Evolutionary conservation across 1,284 basidiomycete species (phyloP), one percentile per base, ranked within the genome.

Genomic region (Ustilago esculenta): DNA sequence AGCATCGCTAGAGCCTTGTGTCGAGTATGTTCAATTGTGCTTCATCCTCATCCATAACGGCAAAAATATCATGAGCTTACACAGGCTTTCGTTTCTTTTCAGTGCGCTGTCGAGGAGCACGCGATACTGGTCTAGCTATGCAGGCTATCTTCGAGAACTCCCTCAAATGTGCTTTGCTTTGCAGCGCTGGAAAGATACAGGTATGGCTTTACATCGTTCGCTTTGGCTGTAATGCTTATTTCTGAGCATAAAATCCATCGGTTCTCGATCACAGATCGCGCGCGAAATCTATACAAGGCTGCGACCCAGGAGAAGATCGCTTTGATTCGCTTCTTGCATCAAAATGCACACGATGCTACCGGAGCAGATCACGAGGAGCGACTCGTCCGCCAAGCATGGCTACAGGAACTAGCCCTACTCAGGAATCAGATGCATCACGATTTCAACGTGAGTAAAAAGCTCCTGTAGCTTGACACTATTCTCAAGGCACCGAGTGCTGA

Each of bases 101-200:
- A 65, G 56, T 33, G 61, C 71, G 5, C 25, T 73, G 6, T 63
- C 61, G 8, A 53, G 67, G 14, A 69, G 59, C 42, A 47, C 49
- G 3, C 40, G 59, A n/a, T 43, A 55, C 15, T 73, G 71, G 71
- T 66, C 67, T 4, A 55, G 51, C 47, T 73, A 71, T 33, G 55
- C 67, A 4, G 71, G 71, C 14, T 70, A 73, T 25, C 35, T 71
- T 7, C 47, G 71, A 36, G 67, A 73, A 17, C 34, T 73, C 3
- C 64, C 63, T 4, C 57, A 53, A 12, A 43, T 71, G 42, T 73
- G 71, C 35, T 67, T 59, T 24, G 49, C 57, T 17, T 20, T 73
- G 23, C 53, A 59, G 40, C 50, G 71, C 3, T 58, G 51, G 61
- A 53, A 43, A 23, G 56, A 70, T 32, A 45, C 52, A 4, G 67